A percentile compares a stretch with the other conserved stretches of the same genome.
These are phyloP conservation scores for Aurinia saxatilis DNA, from an alignment of 345 rosid genomes.

Conservation along the genomic window DNA sequence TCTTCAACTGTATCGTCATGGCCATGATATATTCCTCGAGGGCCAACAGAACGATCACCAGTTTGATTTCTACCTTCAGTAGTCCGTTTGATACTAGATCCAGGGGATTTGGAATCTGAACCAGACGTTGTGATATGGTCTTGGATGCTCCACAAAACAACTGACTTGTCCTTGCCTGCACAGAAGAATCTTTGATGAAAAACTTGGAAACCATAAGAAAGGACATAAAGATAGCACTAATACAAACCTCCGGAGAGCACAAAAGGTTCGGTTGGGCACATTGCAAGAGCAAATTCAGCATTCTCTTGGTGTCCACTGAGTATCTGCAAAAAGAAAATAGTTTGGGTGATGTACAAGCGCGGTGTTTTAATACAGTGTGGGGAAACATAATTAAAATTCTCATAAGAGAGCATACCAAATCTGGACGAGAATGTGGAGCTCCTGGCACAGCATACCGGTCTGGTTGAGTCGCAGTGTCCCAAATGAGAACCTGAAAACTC, in stretches of 20 bases:
- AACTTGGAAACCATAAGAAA: slow-evolving; percentile 2
- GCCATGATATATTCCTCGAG: slow-evolving; percentile 77
- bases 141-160: slow-evolving; percentile 90
- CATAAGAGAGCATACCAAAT: slow-evolving; percentile 53
- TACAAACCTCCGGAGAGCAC: slow-evolving; percentile 91
- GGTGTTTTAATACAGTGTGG: neutral
- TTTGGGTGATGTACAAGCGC: neutral
- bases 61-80: slow-evolving; percentile 49
- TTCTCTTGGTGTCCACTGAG: slow-evolving; percentile 88
- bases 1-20: slow-evolving; percentile 95
- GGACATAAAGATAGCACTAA: neutral
- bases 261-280: slow-evolving; percentile 89
- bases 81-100: slow-evolving; percentile 50
- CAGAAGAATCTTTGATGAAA: slow-evolving; percentile 18
- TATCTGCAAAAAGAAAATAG: slow-evolving; percentile 39
- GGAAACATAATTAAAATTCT: neutral
- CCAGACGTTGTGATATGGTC: slow-evolving; percentile 66
- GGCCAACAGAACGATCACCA: slow-evolving; percentile 56
- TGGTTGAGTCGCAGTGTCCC: slow-evolving; percentile 95
- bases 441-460: slow-evolving; percentile 90
- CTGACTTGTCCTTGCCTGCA: slow-evolving; percentile 85
- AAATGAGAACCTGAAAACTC: slow-evolving; percentile 70
- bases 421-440: slow-evolving; percentile 78
- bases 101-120: slow-evolving; percentile 46
- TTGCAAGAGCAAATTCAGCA: slow-evolving; percentile 97